A percentile compares a stretch with the other conserved stretches of the same genome.
Conservation (phyloP, 768 basidiomycete species). For the Suillus sp. region DNA sequence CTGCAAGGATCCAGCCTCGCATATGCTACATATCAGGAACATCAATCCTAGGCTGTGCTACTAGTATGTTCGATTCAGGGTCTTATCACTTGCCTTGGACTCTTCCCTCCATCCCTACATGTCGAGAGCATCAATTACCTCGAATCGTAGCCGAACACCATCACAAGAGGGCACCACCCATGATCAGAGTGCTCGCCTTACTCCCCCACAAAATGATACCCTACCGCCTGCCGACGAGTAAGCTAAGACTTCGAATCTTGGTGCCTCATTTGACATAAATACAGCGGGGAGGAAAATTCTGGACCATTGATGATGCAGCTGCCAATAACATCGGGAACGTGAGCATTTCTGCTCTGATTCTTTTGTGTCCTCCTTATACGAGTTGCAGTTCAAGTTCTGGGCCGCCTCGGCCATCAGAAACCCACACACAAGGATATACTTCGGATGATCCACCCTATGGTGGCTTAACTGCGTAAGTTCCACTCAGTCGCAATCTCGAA, state of each 20-base stretch:
- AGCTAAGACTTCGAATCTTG: background rate
- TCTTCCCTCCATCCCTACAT: background rate
- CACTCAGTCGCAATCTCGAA: background rate
- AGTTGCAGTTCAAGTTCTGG: background rate
- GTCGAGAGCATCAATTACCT: background rate
- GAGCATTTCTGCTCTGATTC: background rate
- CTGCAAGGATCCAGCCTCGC: too few species aligned
- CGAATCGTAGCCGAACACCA: background rate
- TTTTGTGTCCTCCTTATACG: background rate
- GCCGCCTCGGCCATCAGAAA: background rate
- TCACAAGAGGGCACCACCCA: background rate
- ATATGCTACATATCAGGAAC: too few species aligned
- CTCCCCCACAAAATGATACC: background rate
- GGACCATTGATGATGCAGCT: background rate
- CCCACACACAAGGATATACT: background rate
- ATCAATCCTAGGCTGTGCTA: too few species aligned
- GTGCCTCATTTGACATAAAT: background rate
- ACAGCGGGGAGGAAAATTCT: background rate
- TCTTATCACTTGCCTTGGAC: too few species aligned
- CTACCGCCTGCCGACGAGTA: background rate
- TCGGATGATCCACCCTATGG: background rate
- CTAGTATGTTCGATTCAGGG: conserved; percentile 43
- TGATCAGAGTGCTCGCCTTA: background rate
- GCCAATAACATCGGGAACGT: background rate
- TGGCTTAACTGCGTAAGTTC: background rate